A percentile compares a stretch with the other conserved stretches of the same genome.
These are phyloP conservation scores for Cryptosporidium ubiquitum DNA, from an alignment of 169 alveolate species.

Conservation along the genomic window DNA sequence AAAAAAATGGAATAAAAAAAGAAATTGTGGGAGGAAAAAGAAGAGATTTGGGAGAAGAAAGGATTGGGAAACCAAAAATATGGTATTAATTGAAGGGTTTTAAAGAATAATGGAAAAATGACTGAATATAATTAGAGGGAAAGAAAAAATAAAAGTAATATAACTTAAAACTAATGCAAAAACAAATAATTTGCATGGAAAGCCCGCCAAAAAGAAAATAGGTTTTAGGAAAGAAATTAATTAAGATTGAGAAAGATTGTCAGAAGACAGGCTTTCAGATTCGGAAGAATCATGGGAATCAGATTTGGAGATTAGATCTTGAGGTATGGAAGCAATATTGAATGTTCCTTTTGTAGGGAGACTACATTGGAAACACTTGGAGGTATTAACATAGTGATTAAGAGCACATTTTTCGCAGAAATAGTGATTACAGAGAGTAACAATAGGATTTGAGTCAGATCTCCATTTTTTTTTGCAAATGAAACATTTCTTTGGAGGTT, in stretches of 20 bases:
- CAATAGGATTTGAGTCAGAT: slow-evolving; percentile 86
- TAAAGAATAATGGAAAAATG: background rate
- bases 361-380: slow-evolving; percentile 88
- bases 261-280: background rate
- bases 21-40: background rate
- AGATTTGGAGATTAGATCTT: background rate
- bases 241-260: background rate
- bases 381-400: slow-evolving; percentile 82
- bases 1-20: no score
- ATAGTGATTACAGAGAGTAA: slow-evolving; percentile 91
- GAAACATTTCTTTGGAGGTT: slow-evolving; percentile 83
- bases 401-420: slow-evolving; percentile 94
- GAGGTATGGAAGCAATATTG: slow-evolving; percentile 82
- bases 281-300: background rate
- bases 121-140: no score
- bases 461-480: slow-evolving; percentile 89
- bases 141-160: no score
- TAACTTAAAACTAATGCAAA: background rate
- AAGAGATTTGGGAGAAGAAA: background rate
- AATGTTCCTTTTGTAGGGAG: slow-evolving; percentile 89
- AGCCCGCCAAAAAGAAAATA: background rate
- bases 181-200: background rate
- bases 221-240: background rate
- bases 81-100: no score
- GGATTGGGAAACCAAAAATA: background rate